These are phyloP conservation scores for Evernia prunastri DNA, from an alignment of 495 filamentous ascomycete genomes.

Conservation along the genomic window DNA sequence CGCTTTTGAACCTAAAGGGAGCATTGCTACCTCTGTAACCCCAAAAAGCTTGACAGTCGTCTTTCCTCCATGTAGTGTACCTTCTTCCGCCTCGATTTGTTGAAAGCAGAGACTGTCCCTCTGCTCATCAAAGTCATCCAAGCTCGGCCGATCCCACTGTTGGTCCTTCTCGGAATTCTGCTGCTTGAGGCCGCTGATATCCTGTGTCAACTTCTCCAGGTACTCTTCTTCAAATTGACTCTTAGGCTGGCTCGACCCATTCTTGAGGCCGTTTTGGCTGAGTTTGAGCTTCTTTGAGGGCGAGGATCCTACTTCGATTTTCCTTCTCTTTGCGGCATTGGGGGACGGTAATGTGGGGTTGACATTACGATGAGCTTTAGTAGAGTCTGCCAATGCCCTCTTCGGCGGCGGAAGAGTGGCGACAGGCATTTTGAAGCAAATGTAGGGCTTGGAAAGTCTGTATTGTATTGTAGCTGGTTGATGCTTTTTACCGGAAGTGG, in stretches of 20 bases:
- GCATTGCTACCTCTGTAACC: slow-evolving; percentile 70
- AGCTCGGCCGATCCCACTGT: slow-evolving; percentile 75
- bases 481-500: neutral
- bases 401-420: slow-evolving; percentile 47
- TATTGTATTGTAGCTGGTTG: neutral
- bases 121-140: slow-evolving; percentile 65
- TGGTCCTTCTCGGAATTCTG: slow-evolving; percentile 90
- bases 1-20: neutral
- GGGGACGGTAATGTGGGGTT: slow-evolving; percentile 39
- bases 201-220: slow-evolving; percentile 88
- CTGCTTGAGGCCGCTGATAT: slow-evolving; percentile 75
- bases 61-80: slow-evolving; percentile 62
- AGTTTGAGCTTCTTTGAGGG: slow-evolving; percentile 51
- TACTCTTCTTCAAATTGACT: slow-evolving; percentile 91
- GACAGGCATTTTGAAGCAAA: slow-evolving; percentile 41
- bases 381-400: slow-evolving; percentile 54
- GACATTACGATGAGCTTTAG: slow-evolving; percentile 44
- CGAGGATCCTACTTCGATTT: slow-evolving; percentile 55
- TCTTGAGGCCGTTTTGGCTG: slow-evolving; percentile 50
- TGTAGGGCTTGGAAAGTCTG: neutral
- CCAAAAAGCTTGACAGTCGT: slow-evolving; percentile 84
- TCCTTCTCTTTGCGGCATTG: slow-evolving; percentile 64
- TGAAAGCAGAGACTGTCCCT: slow-evolving; percentile 78
- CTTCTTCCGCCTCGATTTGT: slow-evolving; percentile 93
- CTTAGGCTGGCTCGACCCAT: slow-evolving; percentile 76